Percentiles rank a stretch among this genome's conserved stretches.
phyloP scores from a whole-genome alignment of 495 filamentous ascomycete species.

The Lasiosphaeria hispida region DNA sequence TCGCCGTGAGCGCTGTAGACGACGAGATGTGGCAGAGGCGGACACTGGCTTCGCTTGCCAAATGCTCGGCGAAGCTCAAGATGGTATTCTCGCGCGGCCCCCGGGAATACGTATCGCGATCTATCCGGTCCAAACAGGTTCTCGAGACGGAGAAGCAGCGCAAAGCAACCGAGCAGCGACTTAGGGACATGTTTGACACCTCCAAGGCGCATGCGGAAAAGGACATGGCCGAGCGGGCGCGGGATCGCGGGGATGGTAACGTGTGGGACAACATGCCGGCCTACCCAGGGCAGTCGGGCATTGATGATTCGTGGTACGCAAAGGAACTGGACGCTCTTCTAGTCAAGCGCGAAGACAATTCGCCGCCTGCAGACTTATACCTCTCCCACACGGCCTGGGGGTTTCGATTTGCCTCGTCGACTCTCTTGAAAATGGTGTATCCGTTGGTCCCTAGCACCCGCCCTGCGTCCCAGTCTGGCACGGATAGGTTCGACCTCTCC shows the following conservation, averaged over 20 bases:
- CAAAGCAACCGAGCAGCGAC: not conserved
- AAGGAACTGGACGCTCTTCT: too few relatives aligned
- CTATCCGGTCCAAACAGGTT: not conserved
- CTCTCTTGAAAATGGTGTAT: not conserved
- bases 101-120: not conserved
- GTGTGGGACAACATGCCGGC: too few relatives aligned
- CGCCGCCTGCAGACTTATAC: not conserved
- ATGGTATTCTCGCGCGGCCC: not conserved
- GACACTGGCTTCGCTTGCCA: not conserved
- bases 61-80: slow-evolving; percentile 5
- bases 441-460: not conserved
- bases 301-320: too few relatives aligned
- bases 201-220: too few relatives aligned
- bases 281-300: too few relatives aligned
- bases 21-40: slow-evolving; percentile 4
- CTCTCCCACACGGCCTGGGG: not conserved
- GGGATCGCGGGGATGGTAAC: too few relatives aligned
- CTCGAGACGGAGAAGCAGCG: not conserved
- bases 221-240: too few relatives aligned
- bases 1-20: not conserved
- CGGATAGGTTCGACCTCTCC: not conserved
- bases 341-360: not conserved
- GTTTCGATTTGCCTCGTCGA: not conserved
- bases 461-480: too few relatives aligned
- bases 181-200: too few relatives aligned